These are phyloP conservation scores for Auriscalpium orientale DNA, from an alignment of 768 basidiomycete genomes.

Conservation along the genomic window DNA sequence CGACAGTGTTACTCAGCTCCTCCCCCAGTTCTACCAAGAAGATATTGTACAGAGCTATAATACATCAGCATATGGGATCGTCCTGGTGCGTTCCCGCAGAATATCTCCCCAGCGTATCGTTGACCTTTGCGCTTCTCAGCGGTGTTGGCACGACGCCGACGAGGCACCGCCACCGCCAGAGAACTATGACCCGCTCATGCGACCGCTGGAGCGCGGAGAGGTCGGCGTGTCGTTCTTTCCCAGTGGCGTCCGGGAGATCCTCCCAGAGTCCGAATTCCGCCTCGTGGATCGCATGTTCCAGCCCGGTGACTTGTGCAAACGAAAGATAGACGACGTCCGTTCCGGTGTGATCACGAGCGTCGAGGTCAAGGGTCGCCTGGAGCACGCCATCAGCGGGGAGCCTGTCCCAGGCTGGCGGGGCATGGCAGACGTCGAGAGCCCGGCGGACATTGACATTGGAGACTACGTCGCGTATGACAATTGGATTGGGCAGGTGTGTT, in stretches of 20 bases:
- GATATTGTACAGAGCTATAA: conserved; percentile 31
- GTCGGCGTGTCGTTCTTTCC: conserved; percentile 71
- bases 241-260: conserved; percentile 53
- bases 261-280: conserved; percentile 57
- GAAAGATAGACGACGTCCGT: conserved; percentile 61
- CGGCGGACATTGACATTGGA: conserved; percentile 59
- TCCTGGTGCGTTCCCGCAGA: conserved; percentile 42
- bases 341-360: conserved; percentile 69
- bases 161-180: conserved; percentile 43
- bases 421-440: conserved; percentile 46
- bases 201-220: conserved; percentile 70
- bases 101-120: background rate
- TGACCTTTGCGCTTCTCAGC: conserved; percentile 32
- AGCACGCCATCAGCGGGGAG: conserved; percentile 65
- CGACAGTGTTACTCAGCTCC: background rate
- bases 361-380: conserved; percentile 56
- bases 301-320: conserved; percentile 78
- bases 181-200: conserved; percentile 62
- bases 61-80: conserved; percentile 42
- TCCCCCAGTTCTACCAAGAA: conserved; percentile 30
- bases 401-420: conserved; percentile 57
- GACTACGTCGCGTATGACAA: conserved; percentile 78
- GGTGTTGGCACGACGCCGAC: conserved; percentile 86
- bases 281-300: conserved; percentile 75
- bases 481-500: conserved; percentile 83